A percentile compares a stretch with the other conserved stretches of the same genome.
phyloP scores from a whole-genome alignment of 129 eudicot genomes.

The Deinandra increscens region DNA sequence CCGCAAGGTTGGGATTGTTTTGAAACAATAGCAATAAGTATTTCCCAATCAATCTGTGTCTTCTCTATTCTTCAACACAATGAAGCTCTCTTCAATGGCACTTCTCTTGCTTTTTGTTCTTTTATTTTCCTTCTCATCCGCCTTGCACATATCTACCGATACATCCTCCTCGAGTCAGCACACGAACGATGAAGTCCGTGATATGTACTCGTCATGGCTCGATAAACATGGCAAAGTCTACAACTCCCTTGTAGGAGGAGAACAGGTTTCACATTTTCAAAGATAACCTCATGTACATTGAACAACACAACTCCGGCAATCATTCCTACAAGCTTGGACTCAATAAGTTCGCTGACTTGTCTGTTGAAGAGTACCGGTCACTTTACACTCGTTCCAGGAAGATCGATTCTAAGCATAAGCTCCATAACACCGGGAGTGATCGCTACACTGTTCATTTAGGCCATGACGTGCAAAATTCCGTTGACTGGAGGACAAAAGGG shows the following conservation, averaged over 20 bases:
- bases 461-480: constrained; percentile 57
- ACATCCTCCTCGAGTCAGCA: background rate
- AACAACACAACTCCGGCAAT: constrained; percentile 57
- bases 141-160: constrained; percentile 50
- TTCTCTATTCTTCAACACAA: background rate
- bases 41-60: background rate
- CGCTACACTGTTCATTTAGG: constrained; percentile 49
- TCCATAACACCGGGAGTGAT: constrained; percentile 42
- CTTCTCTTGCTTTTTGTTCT: constrained; percentile 29
- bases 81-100: constrained; percentile 32
- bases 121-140: constrained; percentile 33
- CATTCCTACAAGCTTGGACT: constrained; percentile 53
- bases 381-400: constrained; percentile 43
- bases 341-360: constrained; percentile 71
- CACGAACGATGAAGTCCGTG: constrained; percentile 36
- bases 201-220: constrained; percentile 69
- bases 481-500: constrained; percentile 79
- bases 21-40: background rate
- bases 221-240: constrained; percentile 59
- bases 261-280: constrained; percentile 68
- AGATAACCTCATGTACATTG: constrained; percentile 63
- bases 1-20: too few species aligned
- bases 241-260: constrained; percentile 64
- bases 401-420: constrained; percentile 22
- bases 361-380: constrained; percentile 70